Conservation (phyloP, 2,329 filamentous ascomycete species). For the Fusarium scirpi region DNA sequence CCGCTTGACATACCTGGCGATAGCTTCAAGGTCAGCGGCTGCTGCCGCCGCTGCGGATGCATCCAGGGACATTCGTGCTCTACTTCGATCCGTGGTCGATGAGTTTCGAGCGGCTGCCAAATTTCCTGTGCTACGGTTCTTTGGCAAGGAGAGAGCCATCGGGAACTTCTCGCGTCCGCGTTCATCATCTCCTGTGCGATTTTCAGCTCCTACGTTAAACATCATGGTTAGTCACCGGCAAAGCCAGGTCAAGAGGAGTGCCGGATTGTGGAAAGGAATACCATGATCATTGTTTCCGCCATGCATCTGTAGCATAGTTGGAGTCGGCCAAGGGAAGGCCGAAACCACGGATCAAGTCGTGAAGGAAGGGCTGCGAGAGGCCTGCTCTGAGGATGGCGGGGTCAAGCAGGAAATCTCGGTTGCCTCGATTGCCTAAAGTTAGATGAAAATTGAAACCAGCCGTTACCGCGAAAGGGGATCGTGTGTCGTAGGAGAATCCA, state of each 20-base stretch:
- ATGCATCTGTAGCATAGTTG: conserved; percentile 60
- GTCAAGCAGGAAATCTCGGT: conserved; percentile 47
- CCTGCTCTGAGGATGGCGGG: conserved; percentile 42
- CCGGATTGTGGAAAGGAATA: conserved; percentile 42
- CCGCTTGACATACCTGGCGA: conserved; percentile 72
- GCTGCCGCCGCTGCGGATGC: conserved; percentile 72
- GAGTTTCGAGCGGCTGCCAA: conserved; percentile 62
- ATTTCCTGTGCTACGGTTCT: conserved; percentile 75
- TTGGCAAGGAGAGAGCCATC: conserved; percentile 66
- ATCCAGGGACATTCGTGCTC: conserved; percentile 82
- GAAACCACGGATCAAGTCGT: conserved; percentile 37
- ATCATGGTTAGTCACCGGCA: conserved; percentile 42
- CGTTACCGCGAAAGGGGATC: conserved; percentile 22
- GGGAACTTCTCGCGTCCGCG: conserved; percentile 60
- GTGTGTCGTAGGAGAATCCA: conserved; percentile 18
- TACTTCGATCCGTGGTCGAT: conserved; percentile 64
- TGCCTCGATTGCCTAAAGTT: conserved; percentile 32
- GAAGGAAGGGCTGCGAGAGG: conserved; percentile 33
- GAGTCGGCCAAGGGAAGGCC: conserved; percentile 45
- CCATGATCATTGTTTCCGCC: conserved; percentile 57
- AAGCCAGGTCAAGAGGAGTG: conserved; percentile 12
- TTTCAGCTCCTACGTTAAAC: conserved; percentile 49
- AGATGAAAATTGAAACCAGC: conserved; percentile 27
- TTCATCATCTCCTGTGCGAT: conserved; percentile 51
- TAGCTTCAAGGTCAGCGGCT: conserved; percentile 72